Conservation (phyloP, 164 flowering plant genomes). For the Malania oleifera region DNA sequence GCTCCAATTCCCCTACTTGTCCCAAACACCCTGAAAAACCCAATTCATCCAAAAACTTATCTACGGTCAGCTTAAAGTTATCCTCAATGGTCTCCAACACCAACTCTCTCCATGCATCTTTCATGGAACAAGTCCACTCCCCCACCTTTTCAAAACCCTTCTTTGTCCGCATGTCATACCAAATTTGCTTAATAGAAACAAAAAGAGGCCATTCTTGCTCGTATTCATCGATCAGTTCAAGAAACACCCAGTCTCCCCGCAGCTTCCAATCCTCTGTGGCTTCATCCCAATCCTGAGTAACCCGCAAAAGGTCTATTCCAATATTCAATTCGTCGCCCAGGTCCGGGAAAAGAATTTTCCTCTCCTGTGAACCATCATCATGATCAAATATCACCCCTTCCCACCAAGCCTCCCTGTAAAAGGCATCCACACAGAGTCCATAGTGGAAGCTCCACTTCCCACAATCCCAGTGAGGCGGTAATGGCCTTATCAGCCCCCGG, state of each 20-base stretch:
- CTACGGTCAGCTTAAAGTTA: constrained; percentile 13
- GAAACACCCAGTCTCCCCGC: constrained; percentile 56
- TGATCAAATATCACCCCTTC: constrained; percentile 84
- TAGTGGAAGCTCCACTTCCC: constrained; percentile 29
- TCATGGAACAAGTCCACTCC: constrained; percentile 38
- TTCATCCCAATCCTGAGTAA: constrained; percentile 60
- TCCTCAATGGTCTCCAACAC: constrained; percentile 33
- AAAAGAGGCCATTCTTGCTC: constrained; percentile 23
- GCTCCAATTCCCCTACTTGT: constrained; percentile 10
- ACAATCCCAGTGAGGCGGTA: constrained; percentile 24
- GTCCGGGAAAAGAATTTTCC: constrained; percentile 79
- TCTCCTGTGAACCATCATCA: constrained; percentile 35
- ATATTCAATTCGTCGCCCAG: constrained; percentile 61
- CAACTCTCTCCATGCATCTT: constrained; percentile 30
- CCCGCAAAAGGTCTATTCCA: constrained; percentile 32
- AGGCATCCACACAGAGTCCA: constrained; percentile 77
- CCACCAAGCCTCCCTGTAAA: constrained; percentile 77
- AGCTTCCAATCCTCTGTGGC: constrained; percentile 33
- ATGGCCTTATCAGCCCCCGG: constrained; percentile 47
- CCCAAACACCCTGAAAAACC: constrained; percentile 9
- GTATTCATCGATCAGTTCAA: constrained; percentile 40
- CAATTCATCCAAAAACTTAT: constrained; percentile 12
- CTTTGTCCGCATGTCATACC: constrained; percentile 49
- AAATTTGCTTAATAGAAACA: constrained; percentile 53
- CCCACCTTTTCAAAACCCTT: constrained; percentile 22